Evolutionary conservation across 805 yeast species (phyloP).

Genomic region (Maudiozyma bulderi): DNA sequence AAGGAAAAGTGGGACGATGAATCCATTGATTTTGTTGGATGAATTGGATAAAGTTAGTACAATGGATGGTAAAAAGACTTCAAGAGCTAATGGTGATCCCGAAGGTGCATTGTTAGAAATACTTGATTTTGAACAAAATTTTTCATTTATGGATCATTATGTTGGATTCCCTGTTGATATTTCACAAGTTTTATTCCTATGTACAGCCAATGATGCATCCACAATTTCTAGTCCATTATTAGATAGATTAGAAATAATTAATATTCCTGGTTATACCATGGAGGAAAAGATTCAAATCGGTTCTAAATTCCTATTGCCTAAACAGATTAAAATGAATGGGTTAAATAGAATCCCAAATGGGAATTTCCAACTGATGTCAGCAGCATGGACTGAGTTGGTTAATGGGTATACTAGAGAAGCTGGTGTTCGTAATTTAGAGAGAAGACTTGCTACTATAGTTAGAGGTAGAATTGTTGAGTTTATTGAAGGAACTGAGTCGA

Average conservation of each 20-base stretch:
- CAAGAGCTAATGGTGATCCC: slow-evolving; percentile 72
- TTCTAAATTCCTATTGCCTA: slow-evolving; percentile 73
- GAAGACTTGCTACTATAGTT: slow-evolving; percentile 76
- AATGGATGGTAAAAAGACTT: slow-evolving; percentile 32
- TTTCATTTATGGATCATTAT: slow-evolving; percentile 81
- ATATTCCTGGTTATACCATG: slow-evolving; percentile 86
- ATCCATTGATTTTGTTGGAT: slow-evolving; percentile 91
- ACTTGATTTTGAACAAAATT: slow-evolving; percentile 93
- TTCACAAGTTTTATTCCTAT: slow-evolving; percentile 86
- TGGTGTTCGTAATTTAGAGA: slow-evolving; percentile 88
- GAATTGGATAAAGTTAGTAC: slow-evolving; percentile 85
- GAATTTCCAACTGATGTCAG: slow-evolving; percentile 45
- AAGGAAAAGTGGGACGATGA: slow-evolving; percentile 80
- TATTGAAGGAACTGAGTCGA: slow-evolving; percentile 41
- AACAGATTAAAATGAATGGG: slow-evolving; percentile 74
- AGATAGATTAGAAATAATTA: slow-evolving; percentile 97
- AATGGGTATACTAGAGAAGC: slow-evolving; percentile 87
- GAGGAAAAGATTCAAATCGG: slow-evolving; percentile 91
- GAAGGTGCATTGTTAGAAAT: slow-evolving; percentile 90
- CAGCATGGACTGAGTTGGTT: slow-evolving; percentile 62
- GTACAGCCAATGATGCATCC: slow-evolving; percentile 87
- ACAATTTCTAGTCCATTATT: slow-evolving; percentile 87
- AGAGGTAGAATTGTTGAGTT: slow-evolving; percentile 83
- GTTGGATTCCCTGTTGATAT: slow-evolving; percentile 90
- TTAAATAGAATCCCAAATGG: slow-evolving; percentile 57